Evolutionary conservation across 352 stramenopile genomes (phyloP).

Genomic region (Globisporangium iwayamae): DNA sequence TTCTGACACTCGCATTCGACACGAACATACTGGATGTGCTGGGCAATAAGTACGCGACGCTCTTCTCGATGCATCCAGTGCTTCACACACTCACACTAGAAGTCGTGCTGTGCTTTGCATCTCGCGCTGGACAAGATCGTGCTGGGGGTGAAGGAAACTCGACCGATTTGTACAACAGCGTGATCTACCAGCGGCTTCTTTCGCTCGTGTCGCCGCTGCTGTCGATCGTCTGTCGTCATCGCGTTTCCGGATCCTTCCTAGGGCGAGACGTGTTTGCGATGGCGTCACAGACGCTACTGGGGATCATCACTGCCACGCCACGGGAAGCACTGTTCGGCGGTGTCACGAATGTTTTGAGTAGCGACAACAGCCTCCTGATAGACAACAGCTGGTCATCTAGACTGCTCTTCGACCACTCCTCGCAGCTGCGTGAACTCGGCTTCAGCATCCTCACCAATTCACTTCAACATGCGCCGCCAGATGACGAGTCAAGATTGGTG

Average conservation of each 20-base stretch:
- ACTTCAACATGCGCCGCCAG: not conserved
- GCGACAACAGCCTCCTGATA: slow-evolving; percentile 31
- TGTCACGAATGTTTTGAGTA: slow-evolving; percentile 25
- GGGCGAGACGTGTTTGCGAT: slow-evolving; percentile 36
- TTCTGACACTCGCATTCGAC: slow-evolving; percentile 55
- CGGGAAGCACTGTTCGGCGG: slow-evolving; percentile 19
- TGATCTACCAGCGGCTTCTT: slow-evolving; percentile 34
- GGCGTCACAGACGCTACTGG: slow-evolving; percentile 38
- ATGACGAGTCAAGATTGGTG: slow-evolving; percentile 18
- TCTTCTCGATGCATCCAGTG: slow-evolving; percentile 39
- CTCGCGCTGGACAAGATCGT: not conserved
- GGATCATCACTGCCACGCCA: slow-evolving; percentile 25
- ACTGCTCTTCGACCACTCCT: slow-evolving; percentile 55
- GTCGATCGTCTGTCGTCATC: slow-evolving; percentile 45
- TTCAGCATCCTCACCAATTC: slow-evolving; percentile 27
- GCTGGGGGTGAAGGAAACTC: not conserved
- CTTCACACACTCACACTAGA: slow-evolving; percentile 46
- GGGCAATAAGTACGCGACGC: slow-evolving; percentile 36
- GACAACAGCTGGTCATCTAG: slow-evolving; percentile 48
- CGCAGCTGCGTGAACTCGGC: slow-evolving; percentile 42
- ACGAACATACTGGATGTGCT: slow-evolving; percentile 48
- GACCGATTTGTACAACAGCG: slow-evolving; percentile 11
- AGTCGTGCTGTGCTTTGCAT: slow-evolving; percentile 33
- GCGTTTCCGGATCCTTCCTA: slow-evolving; percentile 48
- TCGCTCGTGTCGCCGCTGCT: slow-evolving; percentile 43